phyloP scores from a whole-genome alignment of 495 filamentous ascomycete genomes.

The Xylaria cubensis region DNA sequence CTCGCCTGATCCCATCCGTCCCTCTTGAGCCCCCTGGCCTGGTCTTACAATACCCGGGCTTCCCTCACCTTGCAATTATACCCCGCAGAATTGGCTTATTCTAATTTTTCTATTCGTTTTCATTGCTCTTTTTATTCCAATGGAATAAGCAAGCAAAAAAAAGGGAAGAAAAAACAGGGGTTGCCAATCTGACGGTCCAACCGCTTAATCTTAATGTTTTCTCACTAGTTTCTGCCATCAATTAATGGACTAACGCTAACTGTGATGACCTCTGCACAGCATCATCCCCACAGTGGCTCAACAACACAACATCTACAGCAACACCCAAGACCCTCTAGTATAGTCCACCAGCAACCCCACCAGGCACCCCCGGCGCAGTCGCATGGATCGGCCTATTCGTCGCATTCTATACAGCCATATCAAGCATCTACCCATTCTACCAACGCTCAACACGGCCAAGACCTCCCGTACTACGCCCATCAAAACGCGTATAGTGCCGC shows the following conservation, averaged over 20 bases:
- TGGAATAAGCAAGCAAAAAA: background rate
- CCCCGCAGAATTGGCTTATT: conserved; percentile 49
- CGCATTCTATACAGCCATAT: conserved; percentile 62
- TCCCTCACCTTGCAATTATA: conserved; percentile 53
- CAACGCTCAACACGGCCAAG: conserved; percentile 65
- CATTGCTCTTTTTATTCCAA: background rate
- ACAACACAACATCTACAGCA: conserved; percentile 60
- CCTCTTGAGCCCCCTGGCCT: conserved; percentile 35
- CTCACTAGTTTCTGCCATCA: conserved; percentile 42
- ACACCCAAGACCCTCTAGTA: conserved; percentile 67
- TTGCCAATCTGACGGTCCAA: conserved; percentile 43
- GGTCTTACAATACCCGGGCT: conserved; percentile 50
- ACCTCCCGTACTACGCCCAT: conserved; percentile 76
- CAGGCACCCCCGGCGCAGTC: conserved; percentile 52
- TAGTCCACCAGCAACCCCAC: conserved; percentile 71
- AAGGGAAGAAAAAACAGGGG: background rate
- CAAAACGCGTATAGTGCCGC: conserved; percentile 76
- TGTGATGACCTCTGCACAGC: conserved; percentile 63
- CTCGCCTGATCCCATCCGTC: conserved; percentile 39
- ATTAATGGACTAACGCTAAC: conserved; percentile 51
- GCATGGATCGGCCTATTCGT: conserved; percentile 64
- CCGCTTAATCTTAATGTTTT: conserved; percentile 38
- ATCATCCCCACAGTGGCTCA: conserved; percentile 56
- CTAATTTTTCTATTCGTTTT: background rate
- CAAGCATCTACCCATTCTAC: conserved; percentile 51